Evolutionary conservation across 202 grass and related monocot species (phyloP).

Genomic region (Carex sylvatica): DNA sequence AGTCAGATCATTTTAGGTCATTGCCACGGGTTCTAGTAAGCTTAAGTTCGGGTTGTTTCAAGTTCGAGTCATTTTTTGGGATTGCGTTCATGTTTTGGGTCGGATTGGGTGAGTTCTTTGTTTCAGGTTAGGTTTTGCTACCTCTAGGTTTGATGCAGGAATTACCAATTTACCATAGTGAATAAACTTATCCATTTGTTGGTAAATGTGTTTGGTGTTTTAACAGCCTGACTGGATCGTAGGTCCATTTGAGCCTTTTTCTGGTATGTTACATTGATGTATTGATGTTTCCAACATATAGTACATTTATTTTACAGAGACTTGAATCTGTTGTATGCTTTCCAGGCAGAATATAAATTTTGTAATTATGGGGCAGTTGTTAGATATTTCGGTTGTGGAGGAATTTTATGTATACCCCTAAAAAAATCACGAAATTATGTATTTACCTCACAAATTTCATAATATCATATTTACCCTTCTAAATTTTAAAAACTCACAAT

Average conservation of each 20-base stretch:
- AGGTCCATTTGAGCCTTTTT: not conserved
- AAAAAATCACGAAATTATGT: too few species aligned
- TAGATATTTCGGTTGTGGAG: not conserved
- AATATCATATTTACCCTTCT: too few species aligned
- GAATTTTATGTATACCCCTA: too few species aligned
- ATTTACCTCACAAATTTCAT: too few species aligned
- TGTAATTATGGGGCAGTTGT: not conserved
- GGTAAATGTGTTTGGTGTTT: slow-evolving; percentile 5
- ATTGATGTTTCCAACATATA: not conserved
- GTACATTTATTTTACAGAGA: not conserved
- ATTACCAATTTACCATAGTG: slow-evolving; percentile 9
- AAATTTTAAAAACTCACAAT: too few species aligned
- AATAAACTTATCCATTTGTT: not conserved
- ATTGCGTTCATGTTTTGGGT: not conserved
- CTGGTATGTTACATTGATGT: not conserved
- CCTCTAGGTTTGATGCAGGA: not conserved
- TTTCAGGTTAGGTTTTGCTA: not conserved
- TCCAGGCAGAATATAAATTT: not conserved
- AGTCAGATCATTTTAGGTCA: not conserved
- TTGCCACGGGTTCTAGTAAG: not conserved
- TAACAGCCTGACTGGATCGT: not conserved
- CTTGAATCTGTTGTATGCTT: not conserved
- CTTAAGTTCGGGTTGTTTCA: not conserved
- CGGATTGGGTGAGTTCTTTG: not conserved
- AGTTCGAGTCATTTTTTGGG: not conserved